phyloP scores from a whole-genome alignment of 2,329 filamentous ascomycete genomes.

The Fusarium pseudograminearum region DNA sequence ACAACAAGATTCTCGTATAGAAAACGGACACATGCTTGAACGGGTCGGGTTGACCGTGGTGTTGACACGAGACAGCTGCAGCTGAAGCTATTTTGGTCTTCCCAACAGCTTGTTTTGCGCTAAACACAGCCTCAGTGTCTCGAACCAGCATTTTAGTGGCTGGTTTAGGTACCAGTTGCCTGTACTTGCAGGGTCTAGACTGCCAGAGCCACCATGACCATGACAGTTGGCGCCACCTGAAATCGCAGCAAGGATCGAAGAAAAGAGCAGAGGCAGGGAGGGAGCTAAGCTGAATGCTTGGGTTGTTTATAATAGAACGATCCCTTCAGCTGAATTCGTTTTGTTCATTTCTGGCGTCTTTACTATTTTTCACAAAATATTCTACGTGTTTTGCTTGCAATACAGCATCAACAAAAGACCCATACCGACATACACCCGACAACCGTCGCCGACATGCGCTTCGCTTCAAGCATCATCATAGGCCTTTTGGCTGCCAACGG shows the following conservation, averaged over 20 bases:
- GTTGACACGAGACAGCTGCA: neutral
- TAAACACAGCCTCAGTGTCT: constrained; percentile 25
- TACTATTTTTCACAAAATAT: neutral
- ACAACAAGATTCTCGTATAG: constrained; percentile 2
- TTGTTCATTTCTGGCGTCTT: neutral
- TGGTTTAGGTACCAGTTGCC: constrained; percentile 11
- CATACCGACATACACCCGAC: neutral
- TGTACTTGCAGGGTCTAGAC: constrained; percentile 23
- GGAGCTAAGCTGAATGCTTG: constrained; percentile 16
- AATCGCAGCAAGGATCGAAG: constrained; percentile 4
- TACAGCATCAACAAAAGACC: neutral
- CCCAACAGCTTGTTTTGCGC: neutral
- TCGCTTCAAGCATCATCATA: constrained; percentile 30
- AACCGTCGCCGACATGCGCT: constrained; percentile 25
- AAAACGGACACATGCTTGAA: neutral
- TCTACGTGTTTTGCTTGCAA: neutral
- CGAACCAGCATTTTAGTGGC: constrained; percentile 19
- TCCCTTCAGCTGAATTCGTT: constrained; percentile 7
- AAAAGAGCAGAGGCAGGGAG: constrained; percentile 26
- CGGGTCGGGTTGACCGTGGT: neutral
- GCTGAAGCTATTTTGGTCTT: constrained; percentile 29
- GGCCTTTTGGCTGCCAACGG: constrained; percentile 33
- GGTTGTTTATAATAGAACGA: constrained; percentile 16
- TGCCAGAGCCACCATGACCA: constrained; percentile 30
- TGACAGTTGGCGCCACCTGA: constrained; percentile 29